Evolutionary conservation across 768 basidiomycete species (phyloP).

Genomic region (Pulveroboletus sp.): DNA sequence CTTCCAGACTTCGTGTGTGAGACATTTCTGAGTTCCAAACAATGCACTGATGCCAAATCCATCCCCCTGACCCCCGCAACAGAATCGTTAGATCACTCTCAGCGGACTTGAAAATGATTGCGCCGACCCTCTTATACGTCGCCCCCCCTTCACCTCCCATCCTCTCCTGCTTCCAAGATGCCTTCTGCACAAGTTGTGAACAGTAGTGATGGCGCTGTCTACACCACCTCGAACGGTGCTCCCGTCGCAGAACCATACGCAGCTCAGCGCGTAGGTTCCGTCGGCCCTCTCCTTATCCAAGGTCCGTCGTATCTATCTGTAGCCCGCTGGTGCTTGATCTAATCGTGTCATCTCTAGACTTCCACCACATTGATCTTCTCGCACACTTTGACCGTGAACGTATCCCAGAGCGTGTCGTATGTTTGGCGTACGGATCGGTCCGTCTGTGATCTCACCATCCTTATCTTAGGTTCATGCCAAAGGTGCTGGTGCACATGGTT

Average conservation of each 20-base stretch:
- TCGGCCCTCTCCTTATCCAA: slow-evolving; percentile 86
- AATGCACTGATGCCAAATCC: background rate
- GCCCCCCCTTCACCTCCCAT: background rate
- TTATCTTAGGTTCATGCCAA: slow-evolving; percentile 77
- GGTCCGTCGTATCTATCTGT: slow-evolving; percentile 44
- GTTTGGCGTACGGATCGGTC: slow-evolving; percentile 20
- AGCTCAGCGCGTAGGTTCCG: slow-evolving; percentile 65
- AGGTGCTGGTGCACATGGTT: slow-evolving; percentile 89
- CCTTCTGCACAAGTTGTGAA: slow-evolving; percentile 58
- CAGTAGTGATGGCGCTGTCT: slow-evolving; percentile 54
- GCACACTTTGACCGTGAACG: slow-evolving; percentile 94
- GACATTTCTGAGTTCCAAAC: slow-evolving; percentile 9
- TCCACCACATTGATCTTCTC: slow-evolving; percentile 85
- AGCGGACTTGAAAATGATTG: slow-evolving; percentile 26
- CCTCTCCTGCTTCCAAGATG: slow-evolving; percentile 40
- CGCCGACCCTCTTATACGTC: slow-evolving; percentile 11
- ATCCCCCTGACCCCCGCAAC: slow-evolving; percentile 3
- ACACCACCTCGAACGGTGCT: slow-evolving; percentile 85
- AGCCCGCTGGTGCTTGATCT: slow-evolving; percentile 6
- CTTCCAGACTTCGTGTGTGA: slow-evolving; percentile 5
- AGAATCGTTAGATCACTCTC: slow-evolving; percentile 15
- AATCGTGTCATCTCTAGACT: slow-evolving; percentile 47
- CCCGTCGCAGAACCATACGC: slow-evolving; percentile 74
- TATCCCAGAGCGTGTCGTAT: slow-evolving; percentile 90
- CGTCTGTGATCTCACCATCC: slow-evolving; percentile 22